Base-by-base conservation (phyloP, 306 rosid genomes). In the Notholithocarpus densiflorus region DNA sequence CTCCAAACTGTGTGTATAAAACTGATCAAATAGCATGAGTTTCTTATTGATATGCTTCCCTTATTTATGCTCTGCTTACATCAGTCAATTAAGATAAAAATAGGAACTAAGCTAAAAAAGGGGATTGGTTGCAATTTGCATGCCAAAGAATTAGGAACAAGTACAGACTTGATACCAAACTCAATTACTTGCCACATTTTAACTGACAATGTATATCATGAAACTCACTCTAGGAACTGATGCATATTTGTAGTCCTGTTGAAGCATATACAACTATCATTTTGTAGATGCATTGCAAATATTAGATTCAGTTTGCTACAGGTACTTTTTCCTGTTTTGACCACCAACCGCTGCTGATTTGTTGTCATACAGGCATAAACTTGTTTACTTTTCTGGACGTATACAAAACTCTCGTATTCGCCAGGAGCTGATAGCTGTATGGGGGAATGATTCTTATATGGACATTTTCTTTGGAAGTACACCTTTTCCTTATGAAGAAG, bases 351-450 rank as follows among this genome's bases (percentile, higher is more conserved):
- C 51, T 8, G 24, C 52, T 68, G 40, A 15, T 19, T 68, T 34
- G 72, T 34, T 68, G 52, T 32, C 72, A 34, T 66, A 68, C 86
- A 82, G 86, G 62, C 82, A 82, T 43, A 73, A 52, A 68, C 86
- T 82, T 56, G 86, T 78, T 19, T 82, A 54, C 79, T 82, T 82
- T 34, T 31, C 82, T 1, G 86, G 86, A 32, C 82, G 82, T 9
- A 57, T 73, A 34, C 82, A 78, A 31, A 82, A 82, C 86, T 82
- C 86, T 17, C 23, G 4, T 18, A 62, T 73, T 24, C 78, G 86
- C 12, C 72, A 78, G 65, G 79, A 73, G 55, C 45, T 82, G 18
- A 60, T 82, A 54, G 71, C 64, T 56, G 24, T 77, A 66, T 82
- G 86, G 86, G 86, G 82, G 14, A 78, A 82, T 14, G 86, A 82